These are phyloP conservation scores for Ormosia semicastrata DNA, from an alignment of 306 rosid genomes.

Conservation along the genomic window DNA sequence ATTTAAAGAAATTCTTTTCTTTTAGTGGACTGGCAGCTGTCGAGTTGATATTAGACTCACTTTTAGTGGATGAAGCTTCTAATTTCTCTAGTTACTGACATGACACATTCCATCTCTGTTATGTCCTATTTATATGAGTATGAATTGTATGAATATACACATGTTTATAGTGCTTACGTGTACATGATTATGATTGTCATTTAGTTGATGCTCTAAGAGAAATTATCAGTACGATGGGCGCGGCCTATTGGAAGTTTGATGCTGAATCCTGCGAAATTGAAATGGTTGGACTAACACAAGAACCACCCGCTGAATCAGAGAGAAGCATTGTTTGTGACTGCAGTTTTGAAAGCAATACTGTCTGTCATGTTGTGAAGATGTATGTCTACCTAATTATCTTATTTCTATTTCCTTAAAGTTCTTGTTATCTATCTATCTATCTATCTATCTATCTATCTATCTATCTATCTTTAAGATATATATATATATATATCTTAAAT, in stretches of 20 bases:
- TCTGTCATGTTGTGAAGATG: slow-evolving; percentile 65
- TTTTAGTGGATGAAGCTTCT: background rate
- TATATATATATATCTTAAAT: background rate
- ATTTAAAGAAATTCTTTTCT: background rate
- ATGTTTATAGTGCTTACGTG: slow-evolving; percentile 7
- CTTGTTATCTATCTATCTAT: too few species aligned
- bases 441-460: too few species aligned
- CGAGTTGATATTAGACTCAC: slow-evolving; percentile 9
- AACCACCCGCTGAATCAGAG: slow-evolving; percentile 36
- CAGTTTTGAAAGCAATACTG: slow-evolving; percentile 30
- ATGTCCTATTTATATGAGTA: background rate
- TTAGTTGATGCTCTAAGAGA: slow-evolving; percentile 63
- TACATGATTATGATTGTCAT: slow-evolving; percentile 10
- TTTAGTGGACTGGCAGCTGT: background rate
- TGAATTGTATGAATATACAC: background rate
- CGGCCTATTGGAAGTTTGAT: slow-evolving; percentile 59
- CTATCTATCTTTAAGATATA: too few species aligned
- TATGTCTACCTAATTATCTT: slow-evolving; percentile 39
- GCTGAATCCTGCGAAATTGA: slow-evolving; percentile 44
- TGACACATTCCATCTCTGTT: background rate
- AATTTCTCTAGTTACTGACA: background rate
- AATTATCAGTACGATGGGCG: slow-evolving; percentile 54
- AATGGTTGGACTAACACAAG: slow-evolving; percentile 52
- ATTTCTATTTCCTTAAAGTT: slow-evolving; percentile 3
- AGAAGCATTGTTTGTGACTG: slow-evolving; percentile 48